phyloP scores from a whole-genome alignment of 306 rosid species.

The Castanea mollissima region DNA sequence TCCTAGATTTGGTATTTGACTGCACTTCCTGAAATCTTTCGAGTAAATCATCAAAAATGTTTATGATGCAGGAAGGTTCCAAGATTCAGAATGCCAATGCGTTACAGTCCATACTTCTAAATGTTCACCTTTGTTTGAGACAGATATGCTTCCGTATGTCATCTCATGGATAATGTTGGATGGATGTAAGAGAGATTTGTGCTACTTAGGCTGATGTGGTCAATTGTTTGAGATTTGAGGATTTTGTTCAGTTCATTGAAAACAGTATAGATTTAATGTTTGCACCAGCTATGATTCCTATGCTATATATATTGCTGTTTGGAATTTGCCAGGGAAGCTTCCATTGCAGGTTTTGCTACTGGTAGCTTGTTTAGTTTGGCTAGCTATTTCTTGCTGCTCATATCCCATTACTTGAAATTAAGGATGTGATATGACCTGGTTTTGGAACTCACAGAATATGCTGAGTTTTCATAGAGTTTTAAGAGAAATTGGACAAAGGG shows the following conservation, averaged over 20 bases:
- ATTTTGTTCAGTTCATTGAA: constrained; percentile 12
- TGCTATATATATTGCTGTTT: constrained; percentile 4
- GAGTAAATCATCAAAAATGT: constrained; percentile 3
- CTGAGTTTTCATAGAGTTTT: no score
- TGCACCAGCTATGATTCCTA: constrained; percentile 22
- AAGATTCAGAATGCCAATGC: constrained; percentile 79
- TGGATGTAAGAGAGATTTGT: constrained; percentile 6
- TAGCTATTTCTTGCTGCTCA: not conserved
- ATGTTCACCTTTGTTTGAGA: constrained; percentile 21
- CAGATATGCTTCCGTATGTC: constrained; percentile 14
- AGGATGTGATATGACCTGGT: not conserved
- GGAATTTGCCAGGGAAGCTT: constrained; percentile 23
- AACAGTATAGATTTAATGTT: constrained; percentile 33
- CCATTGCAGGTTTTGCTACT: not conserved
- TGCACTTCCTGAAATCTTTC: not conserved
- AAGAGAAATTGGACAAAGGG: no score
- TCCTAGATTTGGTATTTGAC: not conserved
- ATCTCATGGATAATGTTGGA: constrained; percentile 24
- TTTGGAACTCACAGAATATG: not conserved
- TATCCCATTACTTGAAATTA: not conserved
- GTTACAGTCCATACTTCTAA: constrained; percentile 75
- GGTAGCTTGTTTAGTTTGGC: not conserved
- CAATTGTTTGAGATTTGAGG: constrained; percentile 33
- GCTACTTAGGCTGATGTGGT: constrained; percentile 25
- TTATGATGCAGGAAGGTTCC: constrained; percentile 68